A percentile compares a stretch with the other conserved stretches of the same genome.
phyloP scores from a whole-genome alignment of 202 grass and related monocot species.

The Dendrocalamus latiflorus region DNA sequence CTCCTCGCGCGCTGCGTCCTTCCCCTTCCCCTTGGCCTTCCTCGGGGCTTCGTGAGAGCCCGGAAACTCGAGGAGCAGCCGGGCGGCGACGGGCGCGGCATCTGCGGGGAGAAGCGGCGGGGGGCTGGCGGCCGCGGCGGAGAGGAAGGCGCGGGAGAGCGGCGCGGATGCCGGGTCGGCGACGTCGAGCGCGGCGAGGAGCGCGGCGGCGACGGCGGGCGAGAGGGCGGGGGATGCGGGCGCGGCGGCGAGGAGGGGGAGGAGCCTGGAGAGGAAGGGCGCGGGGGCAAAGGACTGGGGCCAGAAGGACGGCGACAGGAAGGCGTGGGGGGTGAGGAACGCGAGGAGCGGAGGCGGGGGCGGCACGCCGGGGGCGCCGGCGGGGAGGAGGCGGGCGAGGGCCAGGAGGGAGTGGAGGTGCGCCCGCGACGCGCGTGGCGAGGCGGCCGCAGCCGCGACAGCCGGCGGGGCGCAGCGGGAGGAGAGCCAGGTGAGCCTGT shows the following conservation, averaged over 20 bases:
- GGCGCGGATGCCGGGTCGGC: constrained; percentile 35
- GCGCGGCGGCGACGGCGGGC: constrained; percentile 30
- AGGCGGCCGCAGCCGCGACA: not conserved
- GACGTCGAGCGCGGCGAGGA: too few species aligned
- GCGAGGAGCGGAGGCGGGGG: too few species aligned
- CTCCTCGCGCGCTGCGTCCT: constrained; percentile 46
- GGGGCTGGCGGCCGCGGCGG: constrained; percentile 42
- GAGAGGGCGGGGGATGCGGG: too few species aligned
- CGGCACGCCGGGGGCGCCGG: too few species aligned
- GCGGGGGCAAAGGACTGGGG: too few species aligned
- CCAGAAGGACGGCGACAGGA: too few species aligned
- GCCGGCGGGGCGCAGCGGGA: constrained; percentile 51
- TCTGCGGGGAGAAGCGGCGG: constrained; percentile 48
- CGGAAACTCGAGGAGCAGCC: constrained; percentile 64
- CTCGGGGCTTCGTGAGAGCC: constrained; percentile 35
- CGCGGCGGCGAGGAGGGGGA: too few species aligned
- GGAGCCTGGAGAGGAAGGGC: too few species aligned
- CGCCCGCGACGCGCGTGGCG: too few species aligned
- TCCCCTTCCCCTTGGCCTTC: constrained; percentile 63
- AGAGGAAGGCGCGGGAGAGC: constrained; percentile 63
- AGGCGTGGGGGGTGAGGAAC: too few species aligned
- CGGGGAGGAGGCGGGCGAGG: too few species aligned
- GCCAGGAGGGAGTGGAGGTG: too few species aligned
- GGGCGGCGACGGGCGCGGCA: constrained; percentile 47
- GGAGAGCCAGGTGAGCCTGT: constrained; percentile 93